Base-by-base conservation (phyloP, 1,284 basidiomycete species). In the Hypsizygus ulmarius region DNA sequence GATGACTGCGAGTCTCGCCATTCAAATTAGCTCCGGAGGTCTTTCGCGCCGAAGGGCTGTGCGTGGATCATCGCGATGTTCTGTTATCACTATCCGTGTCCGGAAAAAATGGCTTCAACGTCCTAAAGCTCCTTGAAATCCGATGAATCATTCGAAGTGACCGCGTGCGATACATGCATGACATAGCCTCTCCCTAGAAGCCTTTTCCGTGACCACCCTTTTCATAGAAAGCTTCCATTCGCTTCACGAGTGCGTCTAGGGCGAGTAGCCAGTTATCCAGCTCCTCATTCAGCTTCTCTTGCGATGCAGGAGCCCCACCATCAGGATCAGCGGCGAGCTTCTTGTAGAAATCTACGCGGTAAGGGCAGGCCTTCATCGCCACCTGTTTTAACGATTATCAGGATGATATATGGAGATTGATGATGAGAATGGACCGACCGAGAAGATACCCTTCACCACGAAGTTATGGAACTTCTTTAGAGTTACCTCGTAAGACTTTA, bases 281-380 rank as follows among this genome's bases (percentile, higher is more conserved):
- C 56, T 89, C 84, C 45, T 75, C 73, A 52, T 82, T 72, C 50
- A 97, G 78, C 57, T 79, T 81, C 27, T 84, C 85, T 42, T 78
- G 71, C 2, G 89, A 74, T 38, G 73, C 75, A 16, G 79, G 53
- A 6, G 69, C 61, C 3, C 79, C 81, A 1, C 82, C 80, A 8
- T 66, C 67, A 21, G 82, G 79, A 55, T 87, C 85, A 4, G 82
- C 75, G 15, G 90, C 90, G 39, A 99, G 81, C 68, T 97, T 97
- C 39, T 75, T 73, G 69, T 94, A 97, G 70, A 99, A 96, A 58
- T 86, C 86, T 12, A 77, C 81, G 51, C 95, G 90, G 70, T 92
- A 92, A 0, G 96, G 96, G 72, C 94, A 97, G 0, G 95, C 93
- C 63, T 90, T 97, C 92, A 99, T 93, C 4, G 96, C 96, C 39